Base-by-base conservation (phyloP, 805 yeast species). In the Hagleromyces aurorensis region DNA sequence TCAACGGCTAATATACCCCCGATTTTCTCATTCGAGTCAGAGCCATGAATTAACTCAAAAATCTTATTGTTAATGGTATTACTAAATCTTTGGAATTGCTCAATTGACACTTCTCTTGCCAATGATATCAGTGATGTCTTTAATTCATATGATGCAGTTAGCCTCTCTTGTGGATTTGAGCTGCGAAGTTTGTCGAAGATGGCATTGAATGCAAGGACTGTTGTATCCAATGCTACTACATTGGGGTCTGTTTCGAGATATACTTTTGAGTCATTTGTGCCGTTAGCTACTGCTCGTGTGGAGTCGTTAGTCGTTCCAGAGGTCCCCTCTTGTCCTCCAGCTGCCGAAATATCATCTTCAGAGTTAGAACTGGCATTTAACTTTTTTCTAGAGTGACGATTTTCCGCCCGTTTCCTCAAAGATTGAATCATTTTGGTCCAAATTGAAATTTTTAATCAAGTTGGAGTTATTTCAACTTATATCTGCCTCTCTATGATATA, bases 1-100 rank as follows among this genome's bases (percentile, higher is more conserved):
- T 84, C 91, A 33, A 89, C 80, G 8, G 96, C 96, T 13, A 85
- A 71, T 18, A 89, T 78, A 23, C 96, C 97, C 12, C 96, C 97
- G 20, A 87, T 65, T 39, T 83, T 77, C 40, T 81, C 86, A 16
- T 67, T 56, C 5, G 76, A 59, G 41, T 81, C 89, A 6, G 75
- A 67, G 4, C 87, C 75, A 44, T 84, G 85, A 27, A 85, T 74
- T 30, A 86, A 65, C 49, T 83, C 95, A 52, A 85, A 86, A 12
- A 91, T 82, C 39, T 80, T 75, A 47, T 83, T 81, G 61, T 89
- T 86, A 39, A 89, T 78, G 35, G 79, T 87, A 51, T 81, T 84
- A 54, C 80, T 83, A 55, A 81, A 83, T 20, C 86, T 61, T 38
- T 82, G 73, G 44, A 84, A 74, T 45, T 81, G 89, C 51, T 86